phyloP scores from a whole-genome alignment of 345 rosid species.

The Rhodamnia argentea region DNA sequence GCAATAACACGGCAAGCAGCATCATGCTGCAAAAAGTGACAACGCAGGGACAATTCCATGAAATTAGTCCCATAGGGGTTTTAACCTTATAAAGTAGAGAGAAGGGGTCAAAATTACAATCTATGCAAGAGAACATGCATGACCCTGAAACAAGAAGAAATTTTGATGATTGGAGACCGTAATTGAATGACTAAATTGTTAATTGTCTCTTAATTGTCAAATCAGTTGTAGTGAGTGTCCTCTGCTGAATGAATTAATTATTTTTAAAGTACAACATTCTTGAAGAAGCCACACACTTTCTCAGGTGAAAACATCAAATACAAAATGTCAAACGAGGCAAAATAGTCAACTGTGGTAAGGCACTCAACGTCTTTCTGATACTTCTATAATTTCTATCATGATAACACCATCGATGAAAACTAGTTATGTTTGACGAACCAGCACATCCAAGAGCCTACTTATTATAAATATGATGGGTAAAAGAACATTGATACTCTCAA shows the following conservation, averaged over 20 bases:
- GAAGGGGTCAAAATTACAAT: neutral
- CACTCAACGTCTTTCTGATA: neutral
- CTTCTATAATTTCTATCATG: neutral
- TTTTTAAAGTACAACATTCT: neutral
- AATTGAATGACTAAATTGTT: neutral
- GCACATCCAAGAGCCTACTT: neutral
- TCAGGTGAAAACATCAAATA: neutral
- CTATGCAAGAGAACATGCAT: neutral
- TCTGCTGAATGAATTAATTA: neutral
- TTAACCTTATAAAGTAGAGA: neutral
- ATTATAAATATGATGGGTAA: neutral
- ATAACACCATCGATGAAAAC: neutral
- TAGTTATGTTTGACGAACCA: neutral
- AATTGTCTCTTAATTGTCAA: neutral
- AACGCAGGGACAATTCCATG: slow-evolving; percentile 1
- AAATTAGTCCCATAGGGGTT: neutral
- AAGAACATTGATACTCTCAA: neutral
- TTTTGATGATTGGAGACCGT: neutral
- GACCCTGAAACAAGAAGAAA: neutral
- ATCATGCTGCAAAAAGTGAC: slow-evolving; percentile 57
- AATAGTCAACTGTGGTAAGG: neutral
- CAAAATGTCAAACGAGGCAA: neutral
- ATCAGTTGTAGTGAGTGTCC: neutral
- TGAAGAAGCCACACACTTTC: neutral
- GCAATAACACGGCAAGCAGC: slow-evolving; percentile 99